A percentile compares a stretch with the other conserved stretches of the same genome.
Conservation (phyloP, 1,139 yeast species). For the Nakaseomyces delphensis region DNA sequence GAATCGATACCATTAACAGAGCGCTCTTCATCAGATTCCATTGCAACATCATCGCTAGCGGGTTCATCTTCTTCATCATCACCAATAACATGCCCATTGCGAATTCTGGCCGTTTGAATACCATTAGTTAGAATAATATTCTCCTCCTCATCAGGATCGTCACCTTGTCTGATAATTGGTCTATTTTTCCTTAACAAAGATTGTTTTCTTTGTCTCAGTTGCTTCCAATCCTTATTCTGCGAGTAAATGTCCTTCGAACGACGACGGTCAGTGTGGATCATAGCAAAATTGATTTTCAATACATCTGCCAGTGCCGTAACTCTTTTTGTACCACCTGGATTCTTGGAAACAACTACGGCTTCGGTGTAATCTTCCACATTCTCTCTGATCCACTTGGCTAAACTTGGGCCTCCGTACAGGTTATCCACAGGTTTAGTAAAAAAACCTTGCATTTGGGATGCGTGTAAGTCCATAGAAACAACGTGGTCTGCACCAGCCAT, state of each 20-base stretch:
- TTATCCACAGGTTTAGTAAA: slow-evolving; percentile 96
- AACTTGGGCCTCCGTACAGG: slow-evolving; percentile 89
- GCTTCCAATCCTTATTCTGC: slow-evolving; percentile 31
- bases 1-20: slow-evolving; percentile 27
- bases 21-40: slow-evolving; percentile 31
- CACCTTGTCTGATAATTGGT: slow-evolving; percentile 36
- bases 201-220: slow-evolving; percentile 34
- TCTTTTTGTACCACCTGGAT: slow-evolving; percentile 97
- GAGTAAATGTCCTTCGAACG: slow-evolving; percentile 67
- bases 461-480: slow-evolving; percentile 95
- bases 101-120: slow-evolving; percentile 90
- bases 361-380: slow-evolving; percentile 74
- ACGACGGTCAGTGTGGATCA: slow-evolving; percentile 97
- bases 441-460: slow-evolving; percentile 98
- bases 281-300: slow-evolving; percentile 90
- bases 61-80: slow-evolving; percentile 83
- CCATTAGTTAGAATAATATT: slow-evolving; percentile 65
- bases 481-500: slow-evolving; percentile 99
- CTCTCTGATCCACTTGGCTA: slow-evolving; percentile 93
- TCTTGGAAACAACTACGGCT: slow-evolving; percentile 85
- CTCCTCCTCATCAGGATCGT: slow-evolving; percentile 53
- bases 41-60: slow-evolving; percentile 32
- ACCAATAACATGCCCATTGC: slow-evolving; percentile 94
- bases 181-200: slow-evolving; percentile 32
- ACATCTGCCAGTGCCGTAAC: slow-evolving; percentile 96